Evolutionary conservation across 1,139 yeast genomes (phyloP).

Genomic region (Geotrichum europaeum): DNA sequence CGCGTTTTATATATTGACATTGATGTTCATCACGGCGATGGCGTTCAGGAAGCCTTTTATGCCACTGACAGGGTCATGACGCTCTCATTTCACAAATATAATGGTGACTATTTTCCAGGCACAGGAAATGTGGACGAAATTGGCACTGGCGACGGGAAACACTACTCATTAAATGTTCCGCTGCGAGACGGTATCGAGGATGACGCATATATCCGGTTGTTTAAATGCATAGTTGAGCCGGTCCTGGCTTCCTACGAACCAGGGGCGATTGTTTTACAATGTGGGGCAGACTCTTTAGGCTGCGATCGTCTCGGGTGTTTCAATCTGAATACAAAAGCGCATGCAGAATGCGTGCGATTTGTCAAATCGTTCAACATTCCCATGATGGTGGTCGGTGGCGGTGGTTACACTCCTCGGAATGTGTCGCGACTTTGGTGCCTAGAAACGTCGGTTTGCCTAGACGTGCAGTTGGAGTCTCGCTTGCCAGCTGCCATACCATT

Average conservation of each 20-base stretch:
- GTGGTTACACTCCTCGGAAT: conserved; percentile 95
- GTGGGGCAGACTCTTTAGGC: conserved; percentile 95
- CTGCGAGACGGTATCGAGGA: conserved; percentile 93
- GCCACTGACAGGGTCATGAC: conserved; percentile 96
- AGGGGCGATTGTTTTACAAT: conserved; percentile 87
- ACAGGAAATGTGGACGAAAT: conserved; percentile 85
- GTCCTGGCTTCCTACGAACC: conserved; percentile 79
- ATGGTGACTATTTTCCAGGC: conserved; percentile 95
- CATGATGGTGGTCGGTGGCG: conserved; percentile 89
- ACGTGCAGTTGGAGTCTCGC: conserved; percentile 65
- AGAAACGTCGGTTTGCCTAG: conserved; percentile 83
- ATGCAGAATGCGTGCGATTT: conserved; percentile 89
- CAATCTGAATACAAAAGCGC: conserved; percentile 83
- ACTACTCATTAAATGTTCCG: conserved; percentile 89
- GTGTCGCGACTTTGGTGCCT: conserved; percentile 93
- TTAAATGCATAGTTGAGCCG: conserved; percentile 84
- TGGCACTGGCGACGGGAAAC: conserved; percentile 82
- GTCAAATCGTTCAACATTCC: conserved; percentile 84
- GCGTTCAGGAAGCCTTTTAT: conserved; percentile 96
- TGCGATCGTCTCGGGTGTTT: conserved; percentile 92
- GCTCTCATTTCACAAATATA: conserved; percentile 87
- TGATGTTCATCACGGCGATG: conserved; percentile 97
- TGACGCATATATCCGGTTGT: conserved; percentile 70
- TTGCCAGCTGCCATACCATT: conserved; percentile 79
- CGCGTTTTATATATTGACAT: conserved; percentile 90